Evolutionary conservation across 208 protist species (phyloP), one percentile per base, ranked within the genome.

Genomic region (Trypanosoma theileri): DNA sequence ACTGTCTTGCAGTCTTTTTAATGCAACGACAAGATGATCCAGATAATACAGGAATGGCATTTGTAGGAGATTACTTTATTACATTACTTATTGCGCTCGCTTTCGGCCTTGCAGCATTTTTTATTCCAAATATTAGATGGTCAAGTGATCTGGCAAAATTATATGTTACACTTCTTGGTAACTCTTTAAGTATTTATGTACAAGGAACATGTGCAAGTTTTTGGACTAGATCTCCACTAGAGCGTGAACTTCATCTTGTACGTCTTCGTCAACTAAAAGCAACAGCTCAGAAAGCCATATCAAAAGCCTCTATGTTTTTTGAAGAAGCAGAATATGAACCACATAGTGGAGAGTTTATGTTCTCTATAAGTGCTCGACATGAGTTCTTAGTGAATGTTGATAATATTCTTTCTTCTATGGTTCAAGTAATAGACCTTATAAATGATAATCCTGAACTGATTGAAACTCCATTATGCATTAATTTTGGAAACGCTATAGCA

Each of bases 71-170:
- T 59, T 96, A 91, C 68, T 91, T 89, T 64, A 62, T 86, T n/a
- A 83, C 78, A 3, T 65, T 94, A 17, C 77, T 94, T 64, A 86
- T 92, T 54, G 79, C 85, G 3, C 73, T 92, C 11, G 79, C 59
- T 42, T 94, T 96, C 57, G 91, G 80, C 72, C 75, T 86, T 48
- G 84, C 76, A 1, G 88, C 75, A 16, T 96, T 96, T 61, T 67
- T 96, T 48, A 71, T 96, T 35, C 91, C 91, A 1, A 93, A 86
- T 56, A 93, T 96, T 69, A 86, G 84, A 41, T 96, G 91, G 88
- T 96, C 91, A 13, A 91, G 85, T 63, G 73, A 88, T 59, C 77
- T 83, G n/a, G 78, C 88, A 17, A 81, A 82, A 58, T 80, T 86
- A 73, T 92, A 94, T 76, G 84, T 92, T 50, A 74, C 80, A 35